Evolutionary conservation across 2,329 filamentous ascomycete species (phyloP), one percentile per base, ranked within the genome.

Genomic region (Claviceps sp.): DNA sequence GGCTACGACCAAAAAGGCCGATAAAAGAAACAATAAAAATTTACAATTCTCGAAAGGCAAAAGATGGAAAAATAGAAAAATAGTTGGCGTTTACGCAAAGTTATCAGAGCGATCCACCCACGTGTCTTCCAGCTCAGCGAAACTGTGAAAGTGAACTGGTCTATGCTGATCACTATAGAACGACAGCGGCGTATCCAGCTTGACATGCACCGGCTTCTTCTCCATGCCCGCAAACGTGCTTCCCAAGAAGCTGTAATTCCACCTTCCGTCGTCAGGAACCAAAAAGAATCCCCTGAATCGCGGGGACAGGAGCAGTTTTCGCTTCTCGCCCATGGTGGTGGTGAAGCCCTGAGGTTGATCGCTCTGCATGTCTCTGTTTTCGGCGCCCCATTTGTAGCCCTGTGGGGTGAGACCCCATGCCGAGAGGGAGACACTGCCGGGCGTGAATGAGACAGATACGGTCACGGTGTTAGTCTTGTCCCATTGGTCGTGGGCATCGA

Each of bases 161-260:
- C 93, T 81, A 69, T 98, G 94, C 61, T 89, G 78, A 61, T 90
- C 89, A 64, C 86, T 90, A 71, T 98, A 98, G 71, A 95, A 97
- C 8, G 86, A 77, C 59, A 84, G 70, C 18, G 93, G 93, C 44
- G 88, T 94, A 69, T 97, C 94, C 51, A 98, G 83, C 75, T 93
- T 93, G 61, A 97, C 90, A 60, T 89, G 86, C 44, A 96, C 79
- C 3, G 84, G 78, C 72, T 88, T 88, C 82, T 96, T 97, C 72
- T 95, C 89, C 57, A 95, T 78, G 42, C 83, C 82, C 14, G 84
- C 82, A 65, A 97, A 98, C 0, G 83, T 82, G 58, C 84, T 88
- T 52, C 93, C 93, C 83, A 97, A 88, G 76, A 98, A 98, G 67
- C 86, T 93, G 73, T 96, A 98, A 70, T 98, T 98, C 93, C 93